Evolutionary conservation across 495 filamentous ascomycete genomes (phyloP), one percentile per base, ranked within the genome.

Genomic region (Penicillium canariense): DNA sequence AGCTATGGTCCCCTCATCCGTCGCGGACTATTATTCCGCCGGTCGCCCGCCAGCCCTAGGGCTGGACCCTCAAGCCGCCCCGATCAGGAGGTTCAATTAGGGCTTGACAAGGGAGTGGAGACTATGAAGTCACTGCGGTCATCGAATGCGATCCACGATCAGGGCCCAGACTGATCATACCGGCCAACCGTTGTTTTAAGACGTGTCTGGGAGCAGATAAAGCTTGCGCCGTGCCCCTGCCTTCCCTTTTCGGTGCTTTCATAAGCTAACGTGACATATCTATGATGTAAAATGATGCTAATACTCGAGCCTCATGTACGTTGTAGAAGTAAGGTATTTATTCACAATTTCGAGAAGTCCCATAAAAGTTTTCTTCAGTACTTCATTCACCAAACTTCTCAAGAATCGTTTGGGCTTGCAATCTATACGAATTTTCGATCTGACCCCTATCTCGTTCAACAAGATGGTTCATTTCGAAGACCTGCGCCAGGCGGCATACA

Each of bases 261-360:
- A 15, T 12, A 14, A 20, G 2, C 12, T 27, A 11, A 10, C n/a
- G 45, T 70, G 65, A 74, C 71, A 73, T 73, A 64, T 25, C 54
- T 63, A 76, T 76, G 71, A 74, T 74, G 70, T 66, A 61, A 40
- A 50, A 67, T 70, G 68, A 74, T 70, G 68, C 59, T 69, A 68
- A 60, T 17, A 20, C 39, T n/a, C n/a, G n/a, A n/a, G n/a, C n/a
- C n/a, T n/a, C n/a, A n/a, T n/a, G n/a, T n/a, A n/a, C n/a, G n/a
- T n/a, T n/a, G n/a, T n/a, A n/a, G n/a, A n/a, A n/a, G n/a, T n/a
- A n/a, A n/a, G 39, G 38, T 52, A 52, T 52, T 32, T 44, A 52
- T 30, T 39, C 23, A 7, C 11, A 9, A 20, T 4, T n/a, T 28
- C 4, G 10, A 28, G 34, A 39, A 12, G 4, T 28, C 18, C 12